Conservation (phyloP, 1,284 basidiomycete species). For the Inonotus obliquus region DNA sequence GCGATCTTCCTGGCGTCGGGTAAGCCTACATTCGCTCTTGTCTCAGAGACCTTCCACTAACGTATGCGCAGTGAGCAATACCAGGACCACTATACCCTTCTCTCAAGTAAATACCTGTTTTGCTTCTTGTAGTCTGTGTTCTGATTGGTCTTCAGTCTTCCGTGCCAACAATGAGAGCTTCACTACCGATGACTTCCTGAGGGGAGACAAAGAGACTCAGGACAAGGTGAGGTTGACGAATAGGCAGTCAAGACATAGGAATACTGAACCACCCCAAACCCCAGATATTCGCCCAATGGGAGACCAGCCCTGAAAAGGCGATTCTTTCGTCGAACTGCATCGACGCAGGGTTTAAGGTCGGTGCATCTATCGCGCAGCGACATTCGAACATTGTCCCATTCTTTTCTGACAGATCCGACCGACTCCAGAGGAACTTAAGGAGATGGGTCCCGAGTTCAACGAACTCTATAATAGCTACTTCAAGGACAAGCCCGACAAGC, state of each 20-base stretch:
- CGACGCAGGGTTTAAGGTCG: constrained; percentile 68
- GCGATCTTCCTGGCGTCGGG: constrained; percentile 69
- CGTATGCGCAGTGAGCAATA: constrained; percentile 50
- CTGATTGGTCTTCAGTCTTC: constrained; percentile 41
- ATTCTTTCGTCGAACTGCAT: constrained; percentile 64
- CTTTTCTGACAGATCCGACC: constrained; percentile 48
- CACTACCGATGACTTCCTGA: constrained; percentile 65
- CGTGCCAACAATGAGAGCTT: constrained; percentile 61
- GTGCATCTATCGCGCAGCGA: neutral
- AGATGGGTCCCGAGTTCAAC: constrained; percentile 75
- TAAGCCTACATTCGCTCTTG: constrained; percentile 28
- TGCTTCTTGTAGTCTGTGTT: neutral
- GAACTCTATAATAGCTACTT: constrained; percentile 63
- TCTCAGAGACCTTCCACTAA: neutral
- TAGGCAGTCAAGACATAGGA: constrained; percentile 6
- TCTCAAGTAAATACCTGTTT: constrained; percentile 42
- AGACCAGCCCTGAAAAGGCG: constrained; percentile 63
- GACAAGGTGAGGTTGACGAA: constrained; percentile 36
- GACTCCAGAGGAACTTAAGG: constrained; percentile 60
- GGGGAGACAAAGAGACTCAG: constrained; percentile 56
- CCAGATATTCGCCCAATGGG: constrained; percentile 62
- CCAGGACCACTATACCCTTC: constrained; percentile 70
- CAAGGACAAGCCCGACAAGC: constrained; percentile 74
- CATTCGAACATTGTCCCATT: neutral
- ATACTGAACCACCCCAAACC: neutral